A percentile compares a stretch with the other conserved stretches of the same genome.
phyloP scores from a whole-genome alignment of 768 basidiomycete species.

The Mycena galopus region DNA sequence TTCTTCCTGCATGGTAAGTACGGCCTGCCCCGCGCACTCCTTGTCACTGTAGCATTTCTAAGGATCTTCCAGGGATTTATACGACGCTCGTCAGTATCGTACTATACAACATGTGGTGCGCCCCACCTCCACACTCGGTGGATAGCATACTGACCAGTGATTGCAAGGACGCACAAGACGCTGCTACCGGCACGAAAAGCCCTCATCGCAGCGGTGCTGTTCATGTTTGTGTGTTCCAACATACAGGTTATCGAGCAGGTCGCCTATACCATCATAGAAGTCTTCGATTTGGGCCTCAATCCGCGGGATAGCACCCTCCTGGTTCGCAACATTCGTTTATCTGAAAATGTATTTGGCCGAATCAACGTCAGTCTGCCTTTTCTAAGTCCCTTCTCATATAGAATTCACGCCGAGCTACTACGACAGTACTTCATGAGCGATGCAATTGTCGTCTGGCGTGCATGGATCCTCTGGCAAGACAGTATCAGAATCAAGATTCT shows the following conservation, averaged over 20 bases:
- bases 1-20: conserved; percentile 31
- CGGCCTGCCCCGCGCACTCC: neutral
- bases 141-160: neutral
- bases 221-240: conserved; percentile 26
- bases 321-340: conserved; percentile 18
- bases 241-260: conserved; percentile 28
- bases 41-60: neutral
- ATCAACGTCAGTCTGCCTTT: neutral
- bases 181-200: neutral
- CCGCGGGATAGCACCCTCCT: conserved; percentile 1
- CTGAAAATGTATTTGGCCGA: conserved; percentile 10
- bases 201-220: conserved; percentile 10
- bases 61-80: conserved; percentile 21
- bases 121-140: neutral
- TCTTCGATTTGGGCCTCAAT: neutral
- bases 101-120: conserved; percentile 20
- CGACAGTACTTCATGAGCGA: conserved; percentile 38
- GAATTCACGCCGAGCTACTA: neutral
- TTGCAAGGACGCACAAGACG: neutral
- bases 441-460: conserved; percentile 38
- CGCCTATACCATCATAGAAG: conserved; percentile 15
- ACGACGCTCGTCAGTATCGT: conserved; percentile 19
- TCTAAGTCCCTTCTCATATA: neutral
- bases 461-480: conserved; percentile 38
- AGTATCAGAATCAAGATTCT: conserved; percentile 19